Evolutionary conservation across 1,284 basidiomycete genomes (phyloP).

Genomic region (Laetiporus sulphureus): DNA sequence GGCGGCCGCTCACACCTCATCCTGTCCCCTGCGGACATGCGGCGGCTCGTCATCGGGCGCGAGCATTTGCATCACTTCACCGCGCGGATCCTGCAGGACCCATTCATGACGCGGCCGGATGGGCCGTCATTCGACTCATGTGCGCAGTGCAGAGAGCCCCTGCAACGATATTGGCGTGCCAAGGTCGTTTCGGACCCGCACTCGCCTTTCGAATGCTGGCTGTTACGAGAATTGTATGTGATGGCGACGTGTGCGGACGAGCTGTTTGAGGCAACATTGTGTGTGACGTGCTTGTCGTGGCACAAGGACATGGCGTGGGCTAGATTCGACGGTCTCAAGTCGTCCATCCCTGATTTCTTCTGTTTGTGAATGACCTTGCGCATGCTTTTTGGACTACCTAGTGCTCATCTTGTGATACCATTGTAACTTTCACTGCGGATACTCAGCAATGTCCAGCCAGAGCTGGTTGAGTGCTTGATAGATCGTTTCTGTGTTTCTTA

Average conservation of each 20-base stretch:
- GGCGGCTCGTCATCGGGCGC: slow-evolving; percentile 27
- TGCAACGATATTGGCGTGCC: slow-evolving; percentile 6
- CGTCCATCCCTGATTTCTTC: slow-evolving; percentile 6
- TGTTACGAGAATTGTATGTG: slow-evolving; percentile 5
- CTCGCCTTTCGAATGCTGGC: slow-evolving; percentile 8
- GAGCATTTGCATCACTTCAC: slow-evolving; percentile 23
- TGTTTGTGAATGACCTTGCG: too few species aligned
- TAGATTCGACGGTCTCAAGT: slow-evolving; percentile 4
- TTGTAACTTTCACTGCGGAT: too few species aligned
- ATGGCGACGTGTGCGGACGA: slow-evolving; percentile 1
- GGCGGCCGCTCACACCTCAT: slow-evolving; percentile 25
- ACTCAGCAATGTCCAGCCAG: too few species aligned
- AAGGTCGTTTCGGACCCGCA: slow-evolving; percentile 4
- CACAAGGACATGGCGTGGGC: slow-evolving; percentile 3
- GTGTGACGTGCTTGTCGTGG: slow-evolving; percentile 5
- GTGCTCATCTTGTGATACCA: too few species aligned
- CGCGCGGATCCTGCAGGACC: slow-evolving; percentile 3
- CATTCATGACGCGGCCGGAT: neutral
- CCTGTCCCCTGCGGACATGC: slow-evolving; percentile 24
- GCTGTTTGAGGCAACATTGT: slow-evolving; percentile 3
- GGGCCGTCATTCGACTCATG: slow-evolving; percentile 5
- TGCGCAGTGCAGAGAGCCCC: slow-evolving; percentile 4
- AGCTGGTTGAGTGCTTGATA: too few species aligned
- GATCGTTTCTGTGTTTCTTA: too few species aligned
- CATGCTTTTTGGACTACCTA: too few species aligned